These are phyloP conservation scores for Ustilago cynodontis DNA, from an alignment of 1,284 basidiomycete species.

Conservation along the genomic window DNA sequence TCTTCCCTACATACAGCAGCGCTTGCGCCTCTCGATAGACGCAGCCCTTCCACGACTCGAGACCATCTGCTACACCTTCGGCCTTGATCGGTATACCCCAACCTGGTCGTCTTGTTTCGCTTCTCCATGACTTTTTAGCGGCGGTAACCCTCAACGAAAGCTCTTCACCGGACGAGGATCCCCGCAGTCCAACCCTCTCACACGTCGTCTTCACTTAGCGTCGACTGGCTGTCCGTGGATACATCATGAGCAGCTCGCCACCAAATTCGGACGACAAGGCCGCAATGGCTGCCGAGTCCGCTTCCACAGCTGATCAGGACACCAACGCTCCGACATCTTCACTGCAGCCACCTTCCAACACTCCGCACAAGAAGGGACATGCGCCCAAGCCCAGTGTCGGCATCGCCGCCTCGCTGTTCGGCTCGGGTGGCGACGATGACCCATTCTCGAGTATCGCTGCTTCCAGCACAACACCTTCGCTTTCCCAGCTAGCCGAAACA, in stretches of 20 bases:
- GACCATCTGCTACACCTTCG: not conserved
- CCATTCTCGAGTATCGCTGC: constrained; percentile 53
- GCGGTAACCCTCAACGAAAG: not conserved
- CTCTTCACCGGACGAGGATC: not conserved
- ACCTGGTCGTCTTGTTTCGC: not conserved
- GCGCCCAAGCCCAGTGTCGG: constrained; percentile 58
- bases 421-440: constrained; percentile 55
- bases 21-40: not conserved
- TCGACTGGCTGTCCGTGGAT: not conserved
- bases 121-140: not conserved
- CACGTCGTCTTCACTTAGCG: not conserved
- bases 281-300: not conserved
- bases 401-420: constrained; percentile 62
- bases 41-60: not conserved
- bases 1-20: not conserved
- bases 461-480: constrained; percentile 23
- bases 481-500: constrained; percentile 22
- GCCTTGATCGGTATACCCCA: not conserved
- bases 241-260: constrained; percentile 33
- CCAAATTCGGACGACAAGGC: constrained; percentile 13
- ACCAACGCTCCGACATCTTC: constrained; percentile 2
- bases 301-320: not conserved
- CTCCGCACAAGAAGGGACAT: constrained; percentile 38
- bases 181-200: not conserved
- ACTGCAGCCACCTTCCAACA: constrained; percentile 3